phyloP scores from a whole-genome alignment of 441 rosid genomes.

The Heliophila coronopifolia region DNA sequence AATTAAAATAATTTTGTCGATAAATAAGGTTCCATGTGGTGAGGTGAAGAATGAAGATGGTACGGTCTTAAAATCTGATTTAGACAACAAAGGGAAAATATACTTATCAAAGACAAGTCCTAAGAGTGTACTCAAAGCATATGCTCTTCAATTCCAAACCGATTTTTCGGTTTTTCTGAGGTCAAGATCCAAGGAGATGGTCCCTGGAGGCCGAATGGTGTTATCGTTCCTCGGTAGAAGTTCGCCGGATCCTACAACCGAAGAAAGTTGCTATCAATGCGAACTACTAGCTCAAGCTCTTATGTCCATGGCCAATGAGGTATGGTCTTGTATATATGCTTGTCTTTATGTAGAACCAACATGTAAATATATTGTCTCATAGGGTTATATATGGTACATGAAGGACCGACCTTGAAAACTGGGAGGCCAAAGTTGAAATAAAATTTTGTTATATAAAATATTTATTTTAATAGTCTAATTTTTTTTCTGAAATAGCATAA shows the following conservation, averaged over 20 bases:
- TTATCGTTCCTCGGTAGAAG: slow-evolving; percentile 31
- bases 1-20: neutral
- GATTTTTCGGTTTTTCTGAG: slow-evolving; percentile 28
- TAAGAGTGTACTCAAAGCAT: slow-evolving; percentile 20
- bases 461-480: too few relatives aligned
- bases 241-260: slow-evolving; percentile 26
- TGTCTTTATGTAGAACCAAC: slow-evolving; percentile 11
- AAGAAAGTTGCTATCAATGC: slow-evolving; percentile 32
- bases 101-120: slow-evolving; percentile 33
- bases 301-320: slow-evolving; percentile 36
- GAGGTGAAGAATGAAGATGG: slow-evolving; percentile 11
- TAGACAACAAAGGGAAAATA: slow-evolving; percentile 28
- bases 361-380: neutral
- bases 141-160: slow-evolving; percentile 30
- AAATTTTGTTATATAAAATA: too few relatives aligned
- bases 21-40: slow-evolving; percentile 28
- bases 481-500: too few relatives aligned
- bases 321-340: slow-evolving; percentile 12
- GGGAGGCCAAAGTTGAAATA: too few relatives aligned
- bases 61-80: neutral
- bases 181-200: slow-evolving; percentile 28
- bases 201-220: slow-evolving; percentile 33
- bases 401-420: too few relatives aligned
- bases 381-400: slow-evolving; percentile 9
- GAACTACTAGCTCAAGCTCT: slow-evolving; percentile 35